Conservation (phyloP, 768 basidiomycete genomes). For the Strobilomyces dryophilus region DNA sequence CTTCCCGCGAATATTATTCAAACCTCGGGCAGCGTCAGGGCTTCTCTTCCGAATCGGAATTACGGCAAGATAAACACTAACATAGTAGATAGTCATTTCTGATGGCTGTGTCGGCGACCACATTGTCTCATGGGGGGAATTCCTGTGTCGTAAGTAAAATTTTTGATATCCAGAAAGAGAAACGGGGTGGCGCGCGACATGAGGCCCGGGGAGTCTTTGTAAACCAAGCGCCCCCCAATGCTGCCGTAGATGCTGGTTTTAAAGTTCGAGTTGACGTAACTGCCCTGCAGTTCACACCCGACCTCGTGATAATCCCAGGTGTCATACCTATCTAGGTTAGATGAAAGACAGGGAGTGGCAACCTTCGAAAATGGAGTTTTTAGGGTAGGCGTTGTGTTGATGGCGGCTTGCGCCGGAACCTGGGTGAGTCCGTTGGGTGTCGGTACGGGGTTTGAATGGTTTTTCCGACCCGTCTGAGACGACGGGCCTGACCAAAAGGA, state of each 20-base stretch:
- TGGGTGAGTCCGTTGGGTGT: not conserved
- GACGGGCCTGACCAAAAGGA: not conserved
- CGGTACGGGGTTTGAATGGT: slow-evolving; percentile 5
- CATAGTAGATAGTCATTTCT: slow-evolving; percentile 3
- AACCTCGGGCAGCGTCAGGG: slow-evolving; percentile 9
- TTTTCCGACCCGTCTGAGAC: not conserved
- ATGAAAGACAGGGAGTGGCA: slow-evolving; percentile 15
- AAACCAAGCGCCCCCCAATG: not conserved
- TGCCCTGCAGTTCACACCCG: slow-evolving; percentile 10
- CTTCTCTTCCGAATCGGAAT: slow-evolving; percentile 8
- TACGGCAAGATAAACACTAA: slow-evolving; percentile 15
- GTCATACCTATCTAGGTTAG: slow-evolving; percentile 18
- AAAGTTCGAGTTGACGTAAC: slow-evolving; percentile 14
- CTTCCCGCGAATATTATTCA: slow-evolving; percentile 21
- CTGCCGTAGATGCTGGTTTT: not conserved
- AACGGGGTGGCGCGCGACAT: not conserved
- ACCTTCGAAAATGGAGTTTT: slow-evolving; percentile 5
- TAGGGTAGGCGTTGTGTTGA: slow-evolving; percentile 7
- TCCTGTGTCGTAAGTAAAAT: not conserved
- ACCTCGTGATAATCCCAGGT: not conserved
- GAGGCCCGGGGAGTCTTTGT: not conserved
- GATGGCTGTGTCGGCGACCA: slow-evolving; percentile 13
- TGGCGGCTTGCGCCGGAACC: not conserved
- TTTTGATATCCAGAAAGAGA: slow-evolving; percentile 6
- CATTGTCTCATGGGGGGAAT: not conserved